Evolutionary conservation across 768 basidiomycete genomes (phyloP), one percentile per base, ranked within the genome.

Genomic region (Sarcomyxa edulis): DNA sequence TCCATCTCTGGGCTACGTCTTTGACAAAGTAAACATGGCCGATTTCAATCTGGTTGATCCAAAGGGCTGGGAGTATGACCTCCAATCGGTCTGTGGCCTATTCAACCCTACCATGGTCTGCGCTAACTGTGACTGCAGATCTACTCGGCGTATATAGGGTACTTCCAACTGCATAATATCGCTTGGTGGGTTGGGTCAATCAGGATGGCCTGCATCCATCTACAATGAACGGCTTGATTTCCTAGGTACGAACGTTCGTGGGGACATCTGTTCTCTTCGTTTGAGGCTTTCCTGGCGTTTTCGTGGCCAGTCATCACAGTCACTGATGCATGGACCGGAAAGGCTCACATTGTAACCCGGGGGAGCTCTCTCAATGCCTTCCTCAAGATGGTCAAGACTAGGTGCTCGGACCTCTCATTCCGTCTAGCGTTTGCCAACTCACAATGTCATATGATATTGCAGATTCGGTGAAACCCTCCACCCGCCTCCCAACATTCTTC

Each of bases 301-400:
- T 84, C 82, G 27, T 91, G 87, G 88, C 88, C 88, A 4, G 78
- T 75, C 12, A 81, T 91, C 44, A 78, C 78, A 1, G 74, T 86
- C 30, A 89, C 88, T 24, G 84, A 89, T 53, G 54, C 67, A 29
- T 71, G 68, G 55, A 85, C 88, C 1, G 81, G 84, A 12, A 71
- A 71, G 44, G 76, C 84, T 0, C 87, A 90, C 55, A 81, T 91
- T 39, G 85, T 85, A 16, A 89, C 86, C n/a, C 74, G 83, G 32
- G 60, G 78, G 44, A 78, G 68, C 3, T 82, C 81, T 22, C 69
- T 91, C 33, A 71, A 74, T 4, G 79, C 84, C 1, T 91, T 91
- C 49, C 58, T 87, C 33, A 85, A 81, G 62, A 91, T 90, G 87
- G 79, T 91, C 50, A 85, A 85, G 62, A 85, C 83, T 2, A 73